Conservation (phyloP, 306 rosid genomes). For the Pterocarpus macrocarpus region DNA sequence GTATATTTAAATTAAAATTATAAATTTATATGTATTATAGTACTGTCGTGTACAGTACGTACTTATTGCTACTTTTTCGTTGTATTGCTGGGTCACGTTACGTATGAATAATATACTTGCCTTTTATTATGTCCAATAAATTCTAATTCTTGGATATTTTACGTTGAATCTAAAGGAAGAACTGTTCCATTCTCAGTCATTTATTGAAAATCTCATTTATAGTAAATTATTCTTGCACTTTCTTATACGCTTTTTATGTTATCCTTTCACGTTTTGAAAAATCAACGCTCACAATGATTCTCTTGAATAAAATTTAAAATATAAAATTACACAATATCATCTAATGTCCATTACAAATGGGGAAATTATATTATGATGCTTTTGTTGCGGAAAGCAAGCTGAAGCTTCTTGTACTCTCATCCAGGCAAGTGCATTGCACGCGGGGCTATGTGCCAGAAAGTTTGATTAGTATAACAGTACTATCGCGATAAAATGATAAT, state of each 20-base stretch:
- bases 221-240: background rate
- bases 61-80: background rate
- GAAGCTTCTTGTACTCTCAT: constrained; percentile 37
- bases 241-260: background rate
- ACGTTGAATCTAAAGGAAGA: constrained; percentile 2
- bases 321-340: background rate
- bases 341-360: background rate
- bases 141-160: constrained; percentile 14
- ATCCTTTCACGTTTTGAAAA: background rate
- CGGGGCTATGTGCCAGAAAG: constrained; percentile 46
- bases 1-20: no score
- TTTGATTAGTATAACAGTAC: constrained; percentile 19
- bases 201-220: background rate
- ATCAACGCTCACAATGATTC: background rate
- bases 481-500: constrained; percentile 27
- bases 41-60: constrained; percentile 22
- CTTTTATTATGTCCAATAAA: constrained; percentile 19
- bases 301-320: background rate
- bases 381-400: background rate
- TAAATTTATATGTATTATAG: background rate
- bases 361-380: background rate
- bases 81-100: constrained; percentile 9
- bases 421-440: constrained; percentile 54
- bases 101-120: constrained; percentile 36
- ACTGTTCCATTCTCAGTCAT: constrained; percentile 35